Evolutionary conservation across 768 basidiomycete genomes (phyloP).

Genomic region (Russula virescens): DNA sequence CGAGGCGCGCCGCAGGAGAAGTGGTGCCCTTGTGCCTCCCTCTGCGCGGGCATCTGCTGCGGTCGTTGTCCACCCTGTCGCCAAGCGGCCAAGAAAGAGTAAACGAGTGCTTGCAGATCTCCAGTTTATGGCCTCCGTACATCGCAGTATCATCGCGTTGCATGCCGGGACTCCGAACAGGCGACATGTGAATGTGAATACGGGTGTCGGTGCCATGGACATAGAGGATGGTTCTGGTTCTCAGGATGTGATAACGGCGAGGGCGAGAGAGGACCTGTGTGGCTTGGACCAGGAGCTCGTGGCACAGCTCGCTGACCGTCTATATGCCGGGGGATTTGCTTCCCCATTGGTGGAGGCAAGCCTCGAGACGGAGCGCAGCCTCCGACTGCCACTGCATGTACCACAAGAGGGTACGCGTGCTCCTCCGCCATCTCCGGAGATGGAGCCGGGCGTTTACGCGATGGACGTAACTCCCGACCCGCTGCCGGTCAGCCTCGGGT

Average conservation of each 20-base stretch:
- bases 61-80: slow-evolving; percentile 5
- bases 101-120: slow-evolving; percentile 23
- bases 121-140: slow-evolving; percentile 22
- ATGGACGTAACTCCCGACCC: slow-evolving; percentile 15
- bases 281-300: slow-evolving; percentile 19
- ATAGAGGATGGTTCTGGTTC: slow-evolving; percentile 1
- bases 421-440: slow-evolving; percentile 21
- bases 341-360: slow-evolving; percentile 9
- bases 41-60: slow-evolving; percentile 1
- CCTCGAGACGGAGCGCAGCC: neutral
- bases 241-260: neutral
- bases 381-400: neutral
- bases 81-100: slow-evolving; percentile 24
- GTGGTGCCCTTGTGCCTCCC: slow-evolving; percentile 16
- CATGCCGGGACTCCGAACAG: neutral
- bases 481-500: slow-evolving; percentile 10
- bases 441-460: slow-evolving; percentile 5
- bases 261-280: slow-evolving; percentile 9
- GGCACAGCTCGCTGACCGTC: slow-evolving; percentile 12
- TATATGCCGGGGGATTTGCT: slow-evolving; percentile 7
- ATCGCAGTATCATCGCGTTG: slow-evolving; percentile 21
- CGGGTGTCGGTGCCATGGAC: neutral
- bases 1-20: slow-evolving; percentile 15
- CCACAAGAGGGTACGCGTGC: slow-evolving; percentile 20
- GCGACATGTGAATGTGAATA: neutral